phyloP scores from a whole-genome alignment of 2,329 filamentous ascomycete species.

The Talaromyces marneffei region DNA sequence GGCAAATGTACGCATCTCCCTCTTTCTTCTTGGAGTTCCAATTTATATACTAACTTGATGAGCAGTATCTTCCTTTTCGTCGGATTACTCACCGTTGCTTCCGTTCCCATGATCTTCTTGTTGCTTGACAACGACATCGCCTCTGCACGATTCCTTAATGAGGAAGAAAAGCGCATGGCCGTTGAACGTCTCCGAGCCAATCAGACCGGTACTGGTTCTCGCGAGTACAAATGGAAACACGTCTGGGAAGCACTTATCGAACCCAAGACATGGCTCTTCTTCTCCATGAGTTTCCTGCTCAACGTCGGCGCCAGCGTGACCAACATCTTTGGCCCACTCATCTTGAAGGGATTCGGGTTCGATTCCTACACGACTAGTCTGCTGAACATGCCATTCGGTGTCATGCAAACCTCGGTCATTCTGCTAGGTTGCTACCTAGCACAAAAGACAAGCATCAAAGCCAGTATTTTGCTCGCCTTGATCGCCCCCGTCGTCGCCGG shows the following conservation, averaged over 20 bases:
- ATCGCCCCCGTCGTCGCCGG: slow-evolving; percentile 56
- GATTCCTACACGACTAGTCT: slow-evolving; percentile 54
- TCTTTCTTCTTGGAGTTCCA: neutral
- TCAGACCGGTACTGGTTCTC: slow-evolving; percentile 43
- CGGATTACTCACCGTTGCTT: slow-evolving; percentile 55
- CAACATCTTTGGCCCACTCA: slow-evolving; percentile 61
- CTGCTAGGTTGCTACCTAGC: slow-evolving; percentile 55
- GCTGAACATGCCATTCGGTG: slow-evolving; percentile 63
- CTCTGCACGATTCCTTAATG: slow-evolving; percentile 45
- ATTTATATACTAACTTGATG: neutral
- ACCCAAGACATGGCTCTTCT: slow-evolving; percentile 53
- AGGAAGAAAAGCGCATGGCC: slow-evolving; percentile 42
- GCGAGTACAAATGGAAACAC: slow-evolving; percentile 44
- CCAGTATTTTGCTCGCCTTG: slow-evolving; percentile 48
- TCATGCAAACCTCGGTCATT: slow-evolving; percentile 56
- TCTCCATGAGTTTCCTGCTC: slow-evolving; percentile 55
- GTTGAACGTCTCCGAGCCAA: slow-evolving; percentile 48
- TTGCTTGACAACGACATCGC: slow-evolving; percentile 54
- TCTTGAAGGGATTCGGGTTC: slow-evolving; percentile 56
- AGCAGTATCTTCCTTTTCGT: slow-evolving; percentile 57
- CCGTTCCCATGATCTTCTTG: slow-evolving; percentile 55
- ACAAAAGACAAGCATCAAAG: slow-evolving; percentile 54
- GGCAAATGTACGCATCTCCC: slow-evolving; percentile 43
- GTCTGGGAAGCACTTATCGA: slow-evolving; percentile 40
- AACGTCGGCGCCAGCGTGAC: slow-evolving; percentile 61